Evolutionary conservation across 345 rosid species (phyloP).

Genomic region (Kandelia obovata): DNA sequence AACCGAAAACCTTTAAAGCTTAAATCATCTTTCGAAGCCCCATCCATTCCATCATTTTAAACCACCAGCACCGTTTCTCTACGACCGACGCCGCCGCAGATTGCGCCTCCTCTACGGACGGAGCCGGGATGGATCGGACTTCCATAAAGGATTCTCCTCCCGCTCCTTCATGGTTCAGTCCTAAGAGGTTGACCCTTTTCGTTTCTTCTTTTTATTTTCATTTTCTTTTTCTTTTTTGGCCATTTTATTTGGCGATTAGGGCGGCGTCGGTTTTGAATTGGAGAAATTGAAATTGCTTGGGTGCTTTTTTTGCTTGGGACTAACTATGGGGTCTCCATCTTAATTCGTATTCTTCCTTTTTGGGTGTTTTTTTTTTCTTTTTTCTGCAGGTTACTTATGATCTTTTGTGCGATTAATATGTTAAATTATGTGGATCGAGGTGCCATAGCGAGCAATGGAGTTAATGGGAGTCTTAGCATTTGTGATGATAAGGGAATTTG

Average conservation of each 20-base stretch:
- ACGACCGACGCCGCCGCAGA: background rate
- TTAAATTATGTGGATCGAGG: constrained; percentile 27
- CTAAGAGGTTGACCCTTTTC: constrained; percentile 36
- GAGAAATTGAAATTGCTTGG: background rate
- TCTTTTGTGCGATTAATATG: constrained; percentile 26
- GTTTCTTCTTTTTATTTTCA: background rate
- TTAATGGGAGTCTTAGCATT: constrained; percentile 21
- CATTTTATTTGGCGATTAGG: too few relatives aligned
- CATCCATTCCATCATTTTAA: too few relatives aligned
- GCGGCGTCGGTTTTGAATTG: background rate
- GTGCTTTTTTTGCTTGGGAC: background rate
- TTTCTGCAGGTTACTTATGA: constrained; percentile 14
- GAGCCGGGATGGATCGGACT: constrained; percentile 26
- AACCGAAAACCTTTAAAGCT: too few relatives aligned
- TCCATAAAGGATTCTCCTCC: constrained; percentile 13
- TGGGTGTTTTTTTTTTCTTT: background rate
- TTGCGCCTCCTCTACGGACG: background rate
- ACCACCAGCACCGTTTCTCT: background rate
- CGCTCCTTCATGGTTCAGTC: constrained; percentile 53
- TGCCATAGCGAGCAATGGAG: constrained; percentile 29
- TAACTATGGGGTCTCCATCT: background rate
- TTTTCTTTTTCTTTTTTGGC: too few relatives aligned
- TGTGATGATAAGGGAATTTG: constrained; percentile 26
- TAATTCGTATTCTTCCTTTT: too few relatives aligned
- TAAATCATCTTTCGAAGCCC: too few relatives aligned